These are phyloP conservation scores for Leucocoprinus leucothites DNA, from an alignment of 768 basidiomycete species.

Conservation along the genomic window DNA sequence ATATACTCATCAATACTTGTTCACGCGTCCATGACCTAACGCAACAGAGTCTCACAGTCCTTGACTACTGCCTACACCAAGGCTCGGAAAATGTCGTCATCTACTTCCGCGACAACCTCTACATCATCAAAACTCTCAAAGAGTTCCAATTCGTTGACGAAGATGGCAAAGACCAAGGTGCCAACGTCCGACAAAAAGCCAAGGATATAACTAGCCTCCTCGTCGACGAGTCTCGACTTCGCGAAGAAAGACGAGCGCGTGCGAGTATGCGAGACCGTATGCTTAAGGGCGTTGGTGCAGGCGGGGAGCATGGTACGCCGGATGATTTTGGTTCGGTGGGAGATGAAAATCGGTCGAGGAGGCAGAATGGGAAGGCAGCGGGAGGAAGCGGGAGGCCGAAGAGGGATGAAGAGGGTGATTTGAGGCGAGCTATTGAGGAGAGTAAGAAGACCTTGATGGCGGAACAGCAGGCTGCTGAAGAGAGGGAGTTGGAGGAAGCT, in stretches of 20 bases:
- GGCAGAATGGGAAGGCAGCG: slow-evolving; percentile 18
- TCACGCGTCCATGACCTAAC: too few species aligned
- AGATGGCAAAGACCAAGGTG: slow-evolving; percentile 93
- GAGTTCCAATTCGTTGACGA: slow-evolving; percentile 98
- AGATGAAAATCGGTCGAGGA: slow-evolving; percentile 44
- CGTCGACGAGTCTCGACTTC: slow-evolving; percentile 78
- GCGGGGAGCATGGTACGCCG: slow-evolving; percentile 29
- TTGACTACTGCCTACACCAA: slow-evolving; percentile 94
- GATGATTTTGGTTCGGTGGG: slow-evolving; percentile 21
- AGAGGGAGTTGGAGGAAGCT: slow-evolving; percentile 81
- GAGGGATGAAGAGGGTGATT: slow-evolving; percentile 72
- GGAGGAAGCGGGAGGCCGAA: slow-evolving; percentile 28
- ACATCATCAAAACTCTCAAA: slow-evolving; percentile 97
- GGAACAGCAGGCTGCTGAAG: slow-evolving; percentile 72
- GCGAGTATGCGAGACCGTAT: slow-evolving; percentile 96
- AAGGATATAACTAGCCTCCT: slow-evolving; percentile 97
- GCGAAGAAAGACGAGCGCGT: slow-evolving; percentile 78
- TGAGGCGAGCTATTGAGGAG: slow-evolving; percentile 84
- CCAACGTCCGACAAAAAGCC: slow-evolving; percentile 96
- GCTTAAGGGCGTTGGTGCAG: slow-evolving; percentile 53
- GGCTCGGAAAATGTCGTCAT: slow-evolving; percentile 98
- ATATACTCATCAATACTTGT: too few species aligned
- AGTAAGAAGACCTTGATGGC: slow-evolving; percentile 72
- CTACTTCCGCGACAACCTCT: slow-evolving; percentile 96
- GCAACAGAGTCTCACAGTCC: slow-evolving; percentile 77